Evolutionary conservation across 495 filamentous ascomycete genomes (phyloP).

Genomic region (Niebla homalea): DNA sequence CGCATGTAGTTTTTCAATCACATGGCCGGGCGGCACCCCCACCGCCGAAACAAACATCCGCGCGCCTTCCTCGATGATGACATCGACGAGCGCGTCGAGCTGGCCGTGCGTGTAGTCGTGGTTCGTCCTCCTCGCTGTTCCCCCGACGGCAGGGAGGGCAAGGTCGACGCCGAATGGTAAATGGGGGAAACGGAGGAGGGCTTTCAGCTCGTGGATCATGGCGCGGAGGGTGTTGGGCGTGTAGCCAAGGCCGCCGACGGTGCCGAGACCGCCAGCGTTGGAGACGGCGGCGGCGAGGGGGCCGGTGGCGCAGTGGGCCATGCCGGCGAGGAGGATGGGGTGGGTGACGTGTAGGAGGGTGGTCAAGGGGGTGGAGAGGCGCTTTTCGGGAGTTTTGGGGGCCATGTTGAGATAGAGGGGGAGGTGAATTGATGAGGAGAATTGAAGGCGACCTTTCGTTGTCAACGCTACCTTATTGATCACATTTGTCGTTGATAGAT

Average conservation of each 20-base stretch:
- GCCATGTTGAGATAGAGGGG: slow-evolving; percentile 4
- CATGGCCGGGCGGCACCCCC: slow-evolving; percentile 57
- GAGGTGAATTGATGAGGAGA: too few species aligned
- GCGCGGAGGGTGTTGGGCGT: slow-evolving; percentile 62
- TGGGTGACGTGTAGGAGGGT: slow-evolving; percentile 61
- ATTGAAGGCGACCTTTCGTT: too few species aligned
- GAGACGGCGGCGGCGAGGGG: slow-evolving; percentile 72
- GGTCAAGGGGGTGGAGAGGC: slow-evolving; percentile 63
- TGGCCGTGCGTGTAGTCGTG: slow-evolving; percentile 83
- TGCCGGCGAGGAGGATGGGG: slow-evolving; percentile 77
- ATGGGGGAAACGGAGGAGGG: slow-evolving; percentile 42
- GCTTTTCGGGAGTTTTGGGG: slow-evolving; percentile 54
- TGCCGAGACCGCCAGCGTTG: slow-evolving; percentile 78
- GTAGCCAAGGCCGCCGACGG: slow-evolving; percentile 76
- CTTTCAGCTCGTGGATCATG: slow-evolving; percentile 74
- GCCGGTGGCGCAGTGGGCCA: slow-evolving; percentile 70
- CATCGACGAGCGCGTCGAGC: slow-evolving; percentile 68
- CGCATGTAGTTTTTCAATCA: slow-evolving; percentile 58
- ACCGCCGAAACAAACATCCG: slow-evolving; percentile 72
- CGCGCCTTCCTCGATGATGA: slow-evolving; percentile 64
- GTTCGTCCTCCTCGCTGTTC: slow-evolving; percentile 68
- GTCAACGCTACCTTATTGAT: too few species aligned
- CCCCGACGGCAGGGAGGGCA: slow-evolving; percentile 73
- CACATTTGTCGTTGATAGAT: too few species aligned
- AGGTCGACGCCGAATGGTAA: slow-evolving; percentile 83